These are phyloP conservation scores for Serendipita indica DNA, from an alignment of 768 basidiomycete species.

Conservation along the genomic window DNA sequence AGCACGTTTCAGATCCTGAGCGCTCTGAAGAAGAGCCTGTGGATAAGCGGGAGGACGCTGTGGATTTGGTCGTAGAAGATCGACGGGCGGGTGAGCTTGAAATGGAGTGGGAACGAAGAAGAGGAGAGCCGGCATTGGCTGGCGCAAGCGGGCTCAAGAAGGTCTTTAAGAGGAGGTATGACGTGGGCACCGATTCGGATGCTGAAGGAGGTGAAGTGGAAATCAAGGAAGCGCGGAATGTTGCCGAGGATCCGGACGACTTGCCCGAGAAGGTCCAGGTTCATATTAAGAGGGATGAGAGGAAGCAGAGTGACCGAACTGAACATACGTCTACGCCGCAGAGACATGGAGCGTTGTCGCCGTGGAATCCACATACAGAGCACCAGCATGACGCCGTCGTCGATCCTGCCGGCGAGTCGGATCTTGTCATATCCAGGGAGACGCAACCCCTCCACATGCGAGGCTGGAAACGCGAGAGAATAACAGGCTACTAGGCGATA, in stretches of 20 bases:
- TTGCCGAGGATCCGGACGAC: neutral
- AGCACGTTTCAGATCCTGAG: constrained; percentile 15
- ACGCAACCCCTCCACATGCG: neutral
- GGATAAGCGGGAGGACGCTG: constrained; percentile 40
- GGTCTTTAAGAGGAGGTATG: neutral
- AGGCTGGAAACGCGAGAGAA: neutral
- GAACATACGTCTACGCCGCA: neutral
- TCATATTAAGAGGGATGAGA: neutral
- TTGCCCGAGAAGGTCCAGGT: neutral
- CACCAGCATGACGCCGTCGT: neutral
- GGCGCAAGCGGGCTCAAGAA: constrained; percentile 1
- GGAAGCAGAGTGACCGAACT: neutral
- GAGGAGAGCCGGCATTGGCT: constrained; percentile 38
- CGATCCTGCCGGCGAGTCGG: neutral
- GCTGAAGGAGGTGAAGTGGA: neutral
- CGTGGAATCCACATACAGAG: neutral
- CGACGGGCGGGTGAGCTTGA: constrained; percentile 37
- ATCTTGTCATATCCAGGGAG: neutral
- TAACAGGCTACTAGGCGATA: too few relatives aligned
- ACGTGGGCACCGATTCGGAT: neutral
- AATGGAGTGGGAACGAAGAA: constrained; percentile 37
- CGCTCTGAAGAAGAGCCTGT: constrained; percentile 13
- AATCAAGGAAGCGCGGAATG: constrained; percentile 4
- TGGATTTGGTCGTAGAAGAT: constrained; percentile 78
- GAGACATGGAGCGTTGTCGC: neutral